Evolutionary conservation across 306 rosid species (phyloP).

Genomic region (Dryas drummondii): DNA sequence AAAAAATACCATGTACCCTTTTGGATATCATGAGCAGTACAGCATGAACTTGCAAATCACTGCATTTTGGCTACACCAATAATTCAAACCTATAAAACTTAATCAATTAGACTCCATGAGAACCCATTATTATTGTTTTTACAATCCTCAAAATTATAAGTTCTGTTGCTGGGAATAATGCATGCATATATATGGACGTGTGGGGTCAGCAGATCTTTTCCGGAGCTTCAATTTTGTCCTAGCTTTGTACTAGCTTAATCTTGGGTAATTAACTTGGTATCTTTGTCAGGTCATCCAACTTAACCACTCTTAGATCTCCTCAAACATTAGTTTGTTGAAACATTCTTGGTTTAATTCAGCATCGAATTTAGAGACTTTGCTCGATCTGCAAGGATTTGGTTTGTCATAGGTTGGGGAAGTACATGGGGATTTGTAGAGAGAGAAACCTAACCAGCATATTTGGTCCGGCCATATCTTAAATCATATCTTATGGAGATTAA

Average conservation of each 20-base stretch:
- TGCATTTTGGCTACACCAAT: too few relatives aligned
- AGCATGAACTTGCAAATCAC: too few relatives aligned
- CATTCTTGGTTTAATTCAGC: slow-evolving; percentile 22
- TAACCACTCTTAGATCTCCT: slow-evolving; percentile 39
- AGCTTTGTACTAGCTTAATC: slow-evolving; percentile 56
- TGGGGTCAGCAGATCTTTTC: slow-evolving; percentile 32
- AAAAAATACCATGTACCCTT: too few relatives aligned
- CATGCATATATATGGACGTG: not conserved
- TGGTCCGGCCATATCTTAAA: not conserved
- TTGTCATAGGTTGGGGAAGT: slow-evolving; percentile 12
- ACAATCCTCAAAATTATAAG: not conserved
- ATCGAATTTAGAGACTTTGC: slow-evolving; percentile 26
- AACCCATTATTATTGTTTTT: not conserved
- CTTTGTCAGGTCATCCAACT: slow-evolving; percentile 54
- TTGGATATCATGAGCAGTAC: too few relatives aligned
- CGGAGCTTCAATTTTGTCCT: slow-evolving; percentile 41
- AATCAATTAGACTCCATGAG: not conserved
- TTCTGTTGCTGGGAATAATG: slow-evolving; percentile 5
- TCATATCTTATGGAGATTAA: not conserved
- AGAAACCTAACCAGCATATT: not conserved
- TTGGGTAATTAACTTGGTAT: slow-evolving; percentile 46
- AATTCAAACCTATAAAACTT: too few relatives aligned
- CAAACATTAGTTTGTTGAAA: slow-evolving; percentile 1
- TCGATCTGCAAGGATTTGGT: slow-evolving; percentile 45
- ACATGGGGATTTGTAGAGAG: not conserved